phyloP scores from a whole-genome alignment of 2,329 filamentous ascomycete genomes.

The Daldinia sp. region DNA sequence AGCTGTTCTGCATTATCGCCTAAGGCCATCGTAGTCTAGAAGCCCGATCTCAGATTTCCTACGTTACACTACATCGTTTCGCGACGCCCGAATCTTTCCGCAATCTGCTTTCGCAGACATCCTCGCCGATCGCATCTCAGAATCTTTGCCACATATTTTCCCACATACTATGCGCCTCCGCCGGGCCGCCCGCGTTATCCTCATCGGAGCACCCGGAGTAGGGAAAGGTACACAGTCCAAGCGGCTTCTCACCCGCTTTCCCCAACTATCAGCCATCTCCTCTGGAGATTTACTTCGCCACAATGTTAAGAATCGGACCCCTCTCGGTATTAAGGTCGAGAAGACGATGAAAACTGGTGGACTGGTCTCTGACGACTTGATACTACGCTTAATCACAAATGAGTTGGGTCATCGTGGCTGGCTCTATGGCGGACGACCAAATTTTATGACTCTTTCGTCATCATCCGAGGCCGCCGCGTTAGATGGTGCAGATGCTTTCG shows the following conservation, averaged over 20 bases:
- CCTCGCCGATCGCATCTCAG: constrained; percentile 17
- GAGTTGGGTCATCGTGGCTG: constrained; percentile 88
- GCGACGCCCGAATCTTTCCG: constrained; percentile 35
- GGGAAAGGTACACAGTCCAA: constrained; percentile 97
- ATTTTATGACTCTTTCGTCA: constrained; percentile 66
- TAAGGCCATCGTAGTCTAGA: constrained; percentile 20
- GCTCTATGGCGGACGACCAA: constrained; percentile 67
- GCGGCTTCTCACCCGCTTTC: constrained; percentile 85
- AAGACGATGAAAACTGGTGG: constrained; percentile 86
- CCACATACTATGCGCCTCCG: constrained; percentile 71
- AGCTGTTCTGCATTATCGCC: constrained; percentile 19
- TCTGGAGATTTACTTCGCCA: constrained; percentile 92
- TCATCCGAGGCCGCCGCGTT: constrained; percentile 58
- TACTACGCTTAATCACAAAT: constrained; percentile 90
- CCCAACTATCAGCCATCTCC: constrained; percentile 90
- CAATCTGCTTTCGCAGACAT: constrained; percentile 8
- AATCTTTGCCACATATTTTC: constrained; percentile 18
- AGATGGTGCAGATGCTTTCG: constrained; percentile 55
- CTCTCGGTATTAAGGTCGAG: constrained; percentile 91
- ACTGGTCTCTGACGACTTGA: constrained; percentile 92
- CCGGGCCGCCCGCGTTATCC: constrained; percentile 89
- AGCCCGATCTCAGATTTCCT: constrained; percentile 13
- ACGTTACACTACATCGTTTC: constrained; percentile 27
- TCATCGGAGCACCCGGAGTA: constrained; percentile 95
- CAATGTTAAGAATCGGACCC: constrained; percentile 90